These are phyloP conservation scores for Rhizophora apiculata DNA, from an alignment of 345 rosid species.

Conservation along the genomic window DNA sequence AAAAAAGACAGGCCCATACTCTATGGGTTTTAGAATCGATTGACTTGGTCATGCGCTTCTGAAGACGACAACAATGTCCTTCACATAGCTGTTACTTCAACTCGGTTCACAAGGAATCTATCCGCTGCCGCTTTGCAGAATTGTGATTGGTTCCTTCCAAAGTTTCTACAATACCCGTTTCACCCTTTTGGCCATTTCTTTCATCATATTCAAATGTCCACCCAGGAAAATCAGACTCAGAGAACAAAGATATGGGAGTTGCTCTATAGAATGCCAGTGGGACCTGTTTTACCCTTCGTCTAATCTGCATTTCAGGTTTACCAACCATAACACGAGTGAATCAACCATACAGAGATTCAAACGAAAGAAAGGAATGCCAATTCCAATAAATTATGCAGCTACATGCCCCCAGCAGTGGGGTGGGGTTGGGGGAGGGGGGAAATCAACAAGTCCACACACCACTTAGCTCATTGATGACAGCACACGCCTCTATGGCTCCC, in stretches of 20 bases:
- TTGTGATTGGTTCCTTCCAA: slow-evolving; percentile 14
- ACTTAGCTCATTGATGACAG: too few relatives aligned
- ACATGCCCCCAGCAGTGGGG: too few relatives aligned
- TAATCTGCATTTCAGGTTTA: slow-evolving; percentile 40
- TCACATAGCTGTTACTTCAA: not conserved
- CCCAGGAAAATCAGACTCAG: slow-evolving; percentile 68
- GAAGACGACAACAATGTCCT: not conserved
- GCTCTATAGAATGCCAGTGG: slow-evolving; percentile 74
- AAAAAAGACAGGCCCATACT: too few relatives aligned
- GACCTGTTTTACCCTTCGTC: slow-evolving; percentile 85
- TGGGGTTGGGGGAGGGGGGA: too few relatives aligned
- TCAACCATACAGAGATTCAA: not conserved
- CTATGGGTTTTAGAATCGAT: not conserved
- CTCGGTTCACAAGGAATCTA: slow-evolving; percentile 27
- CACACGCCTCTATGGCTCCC: not conserved
- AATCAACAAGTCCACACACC: too few relatives aligned
- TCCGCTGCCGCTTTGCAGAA: slow-evolving; percentile 37
- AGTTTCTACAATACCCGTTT: not conserved
- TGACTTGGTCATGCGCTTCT: not conserved
- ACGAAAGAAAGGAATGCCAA: not conserved
- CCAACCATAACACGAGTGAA: not conserved
- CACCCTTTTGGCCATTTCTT: slow-evolving; percentile 12
- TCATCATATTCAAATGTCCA: slow-evolving; percentile 61
- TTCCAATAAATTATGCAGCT: not conserved
- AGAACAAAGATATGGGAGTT: slow-evolving; percentile 61